Percentiles rank a stretch among this genome's conserved stretches.
phyloP scores from a whole-genome alignment of 2,329 filamentous ascomycete species.

The Huntiella bhutanensis region DNA sequence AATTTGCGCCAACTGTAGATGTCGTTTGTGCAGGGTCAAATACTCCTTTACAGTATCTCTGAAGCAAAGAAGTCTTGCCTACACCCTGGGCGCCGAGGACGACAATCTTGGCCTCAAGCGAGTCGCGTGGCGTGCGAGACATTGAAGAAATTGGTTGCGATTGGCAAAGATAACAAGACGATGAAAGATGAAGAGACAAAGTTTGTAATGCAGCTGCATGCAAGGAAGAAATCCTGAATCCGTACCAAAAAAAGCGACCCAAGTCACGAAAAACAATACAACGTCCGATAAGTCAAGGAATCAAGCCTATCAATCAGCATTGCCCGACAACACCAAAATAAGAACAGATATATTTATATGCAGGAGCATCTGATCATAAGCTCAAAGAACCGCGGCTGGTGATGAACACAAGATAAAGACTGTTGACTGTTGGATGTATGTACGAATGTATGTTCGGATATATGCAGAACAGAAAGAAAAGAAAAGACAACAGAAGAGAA shows the following conservation, averaged over 20 bases:
- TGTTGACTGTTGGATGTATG: not conserved
- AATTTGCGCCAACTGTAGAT: constrained; percentile 63
- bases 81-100: constrained; percentile 65
- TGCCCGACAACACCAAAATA: no score
- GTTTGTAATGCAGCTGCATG: no score
- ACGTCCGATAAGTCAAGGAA: no score
- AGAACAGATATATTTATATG: no score
- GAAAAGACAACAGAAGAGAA: not conserved
- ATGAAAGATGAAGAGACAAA: no score
- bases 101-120: constrained; percentile 65
- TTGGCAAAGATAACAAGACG: not conserved
- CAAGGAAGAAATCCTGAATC: no score
- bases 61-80: constrained; percentile 61
- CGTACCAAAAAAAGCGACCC: no score
- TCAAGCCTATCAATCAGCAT: no score
- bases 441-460: not conserved
- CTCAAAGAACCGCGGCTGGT: no score
- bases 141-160: not conserved
- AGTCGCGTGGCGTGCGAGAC: constrained; percentile 16
- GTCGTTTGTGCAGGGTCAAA: constrained; percentile 46
- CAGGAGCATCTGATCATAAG: no score
- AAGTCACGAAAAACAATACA: no score
- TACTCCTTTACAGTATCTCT: constrained; percentile 54
- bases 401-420: no score
- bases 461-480: not conserved